Base-by-base conservation (phyloP, 768 basidiomycete species). In the Lentinula boryana region DNA sequence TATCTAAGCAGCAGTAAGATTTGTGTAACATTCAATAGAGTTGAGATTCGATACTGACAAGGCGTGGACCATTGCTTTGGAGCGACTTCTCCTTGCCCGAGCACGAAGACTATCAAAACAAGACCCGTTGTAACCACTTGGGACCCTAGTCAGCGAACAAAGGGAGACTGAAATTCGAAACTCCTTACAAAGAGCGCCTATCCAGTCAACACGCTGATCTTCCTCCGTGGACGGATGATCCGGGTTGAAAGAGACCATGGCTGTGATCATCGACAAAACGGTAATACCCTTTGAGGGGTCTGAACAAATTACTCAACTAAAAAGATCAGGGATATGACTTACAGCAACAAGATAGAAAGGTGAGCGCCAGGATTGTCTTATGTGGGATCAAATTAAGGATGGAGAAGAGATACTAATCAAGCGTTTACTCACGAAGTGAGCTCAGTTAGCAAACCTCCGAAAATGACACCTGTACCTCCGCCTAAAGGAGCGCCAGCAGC, bases 401-500 rank as follows among this genome's bases (percentile, higher is more conserved):
- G 15, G 49, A 12, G 38, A 38, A 35, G 23, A 52, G 18, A 38
- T 35, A 5, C 27, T 27, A 27, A 27, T 51, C 9, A 38, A 58
- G 36, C 7, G 36, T 8, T 44, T 23, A 69, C 75, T 36, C 61
- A 79, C 81, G 60, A 57, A 21, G 81, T 75, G 12, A 72, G 71
- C 65, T 91, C 81, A 0, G 86, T 89, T 18, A 92, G 71, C 1
- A 87, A 73, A n/a, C 90, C 91, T 16, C 93, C 92, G 0, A 92
- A 61, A 0, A 85, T 72, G 33, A 78, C 78, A 1, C 94, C 93
- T 13, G 93, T 72, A 0, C 84, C 88, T 0, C 80, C 88, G 0
- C 94, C 94, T 5, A 95, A 68, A 0, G 94, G 93, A 0, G 89
- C 91, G 31, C 95, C 95, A 0, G 92, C 91, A 0, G 88, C 80